Conservation (phyloP, 768 basidiomycete genomes). For the Boletus insuetus region DNA sequence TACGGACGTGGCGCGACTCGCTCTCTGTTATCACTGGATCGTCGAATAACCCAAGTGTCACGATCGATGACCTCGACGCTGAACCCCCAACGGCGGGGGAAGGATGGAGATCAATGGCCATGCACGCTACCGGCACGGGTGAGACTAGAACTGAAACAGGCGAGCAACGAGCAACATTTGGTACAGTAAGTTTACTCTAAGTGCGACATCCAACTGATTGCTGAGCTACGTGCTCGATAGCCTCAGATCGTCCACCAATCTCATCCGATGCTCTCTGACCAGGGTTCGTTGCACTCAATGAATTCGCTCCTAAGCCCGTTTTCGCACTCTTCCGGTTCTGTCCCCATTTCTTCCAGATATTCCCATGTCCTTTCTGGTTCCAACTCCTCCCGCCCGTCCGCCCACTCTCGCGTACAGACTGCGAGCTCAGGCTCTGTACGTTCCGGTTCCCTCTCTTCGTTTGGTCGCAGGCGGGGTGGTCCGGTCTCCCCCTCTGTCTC, state of each 20-base stretch:
- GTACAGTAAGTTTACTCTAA: conserved; percentile 46
- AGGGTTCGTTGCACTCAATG: conserved; percentile 65
- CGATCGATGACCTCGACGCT: conserved; percentile 65
- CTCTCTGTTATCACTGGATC: conserved; percentile 32
- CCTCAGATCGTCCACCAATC: conserved; percentile 43
- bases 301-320: conserved; percentile 52
- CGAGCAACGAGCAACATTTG: conserved; percentile 57
- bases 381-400: conserved; percentile 52
- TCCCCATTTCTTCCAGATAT: conserved; percentile 45
- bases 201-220: conserved; percentile 2
- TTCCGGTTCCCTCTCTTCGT: conserved; percentile 54
- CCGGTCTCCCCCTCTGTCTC: conserved; percentile 49
- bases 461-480: conserved; percentile 40
- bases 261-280: conserved; percentile 50
- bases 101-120: conserved; percentile 56
- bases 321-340: conserved; percentile 50
- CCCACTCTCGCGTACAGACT: conserved; percentile 37
- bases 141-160: conserved; percentile 22
- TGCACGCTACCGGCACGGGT: conserved; percentile 13
- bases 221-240: conserved; percentile 29
- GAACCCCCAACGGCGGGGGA: conserved; percentile 61
- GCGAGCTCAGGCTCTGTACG: conserved; percentile 40
- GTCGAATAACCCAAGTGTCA: conserved; percentile 32
- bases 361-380: conserved; percentile 47
- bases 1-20: conserved; percentile 36